Base-by-base conservation (phyloP, 2,329 filamentous ascomycete species). In the Pseudocercospora cruenta region DNA sequence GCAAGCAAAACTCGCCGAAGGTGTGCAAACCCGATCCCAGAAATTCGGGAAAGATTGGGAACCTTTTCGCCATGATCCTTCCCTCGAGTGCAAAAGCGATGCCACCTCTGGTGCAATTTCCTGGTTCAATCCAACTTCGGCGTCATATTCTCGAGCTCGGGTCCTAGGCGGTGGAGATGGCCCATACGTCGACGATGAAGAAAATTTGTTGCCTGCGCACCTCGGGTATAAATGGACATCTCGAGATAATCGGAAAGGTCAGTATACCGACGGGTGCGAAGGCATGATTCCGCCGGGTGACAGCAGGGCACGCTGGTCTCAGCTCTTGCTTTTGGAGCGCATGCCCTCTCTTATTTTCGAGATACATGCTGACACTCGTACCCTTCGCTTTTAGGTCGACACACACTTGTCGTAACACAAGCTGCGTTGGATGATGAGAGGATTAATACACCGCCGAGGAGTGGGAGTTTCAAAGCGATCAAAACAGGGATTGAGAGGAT, bases 401-500 rank as follows among this genome's bases (percentile, higher is more conserved):
- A 59, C 21, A 45, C 57, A 31, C 33, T 59, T n/a, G 57, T 59
- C 33, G 2, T 43, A 21, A 43, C 33, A 3, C 21, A 24, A 45
- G 33, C 28, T 14, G 36, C 57, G 1, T 5, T 28, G n/a, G 24
- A 31, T 19, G 26, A 55, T 16, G 1, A 9, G 24, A 55, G 51
- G 26, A 55, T 55, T 10, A 3, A 4, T 9, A 26, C 16, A 10
- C 51, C 51, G 26, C 22, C 47, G 4, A 24, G 47, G 8, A 14
- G 5, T 26, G 21, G 51, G 51, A 55, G 51, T n/a, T 55, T 26
- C 24, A 19, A n/a, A 26, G 24, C 51, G 24, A 55, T 55, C 2
- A 9, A 8, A 12, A 31, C 21, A n/a, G 81, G 78, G 2, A 78
- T 87, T 39, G 66, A 75, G 58, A 79, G 80, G n/a, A 87, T 87